Evolutionary conservation across 139 green algal genomes (phyloP).

Genomic region (Diplosphaera chodatii): DNA sequence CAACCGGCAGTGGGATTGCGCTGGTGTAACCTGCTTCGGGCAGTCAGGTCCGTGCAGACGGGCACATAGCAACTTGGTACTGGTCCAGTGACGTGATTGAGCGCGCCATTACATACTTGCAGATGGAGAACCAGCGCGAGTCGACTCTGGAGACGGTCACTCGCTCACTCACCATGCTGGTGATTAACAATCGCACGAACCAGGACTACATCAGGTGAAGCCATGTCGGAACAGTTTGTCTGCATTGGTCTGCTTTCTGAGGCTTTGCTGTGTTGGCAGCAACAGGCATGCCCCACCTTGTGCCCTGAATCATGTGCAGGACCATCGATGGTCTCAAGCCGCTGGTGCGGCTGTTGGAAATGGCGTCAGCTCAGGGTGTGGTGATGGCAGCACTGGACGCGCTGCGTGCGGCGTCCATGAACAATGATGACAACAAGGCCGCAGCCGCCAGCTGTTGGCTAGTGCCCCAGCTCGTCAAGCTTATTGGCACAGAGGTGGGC

Average conservation of each 20-base stretch:
- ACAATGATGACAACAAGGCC: slow-evolving; percentile 21
- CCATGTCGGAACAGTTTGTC: too few relatives aligned
- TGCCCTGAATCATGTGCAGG: too few relatives aligned
- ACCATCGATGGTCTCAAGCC: neutral
- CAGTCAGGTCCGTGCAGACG: too few relatives aligned
- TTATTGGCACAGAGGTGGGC: slow-evolving; percentile 7
- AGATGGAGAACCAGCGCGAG: neutral
- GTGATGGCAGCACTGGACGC: slow-evolving; percentile 9
- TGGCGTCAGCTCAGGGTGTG: neutral
- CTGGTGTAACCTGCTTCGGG: too few relatives aligned
- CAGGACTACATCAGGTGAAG: slow-evolving; percentile 23
- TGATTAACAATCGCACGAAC: slow-evolving; percentile 21
- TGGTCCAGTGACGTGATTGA: too few relatives aligned
- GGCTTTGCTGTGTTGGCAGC: too few relatives aligned
- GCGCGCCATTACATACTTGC: too few relatives aligned
- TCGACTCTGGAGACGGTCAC: neutral
- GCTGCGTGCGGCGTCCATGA: slow-evolving; percentile 5
- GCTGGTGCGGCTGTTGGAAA: neutral
- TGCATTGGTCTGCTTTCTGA: too few relatives aligned
- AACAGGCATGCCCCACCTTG: too few relatives aligned
- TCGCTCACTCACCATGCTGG: slow-evolving; percentile 8
- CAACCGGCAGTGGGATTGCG: too few relatives aligned
- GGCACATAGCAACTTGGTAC: too few relatives aligned
- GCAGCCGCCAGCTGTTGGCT: slow-evolving; percentile 17
- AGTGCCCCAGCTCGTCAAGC: slow-evolving; percentile 18